Evolutionary conservation across 345 rosid species (phyloP).

Genomic region (Citropsis articulata): DNA sequence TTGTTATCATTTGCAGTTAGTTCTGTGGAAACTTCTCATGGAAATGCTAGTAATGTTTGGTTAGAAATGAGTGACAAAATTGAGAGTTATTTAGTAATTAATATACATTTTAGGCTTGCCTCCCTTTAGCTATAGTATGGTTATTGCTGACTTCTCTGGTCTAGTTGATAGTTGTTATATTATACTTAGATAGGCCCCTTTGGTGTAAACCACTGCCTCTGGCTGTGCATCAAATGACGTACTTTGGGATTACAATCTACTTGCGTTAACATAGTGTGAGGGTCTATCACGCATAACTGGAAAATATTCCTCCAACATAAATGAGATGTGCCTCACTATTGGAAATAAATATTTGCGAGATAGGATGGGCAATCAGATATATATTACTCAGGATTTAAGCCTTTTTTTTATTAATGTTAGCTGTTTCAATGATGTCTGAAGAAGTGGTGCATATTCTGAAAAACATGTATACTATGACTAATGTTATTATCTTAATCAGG

Average conservation of each 20-base stretch:
- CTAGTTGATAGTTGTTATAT: background rate
- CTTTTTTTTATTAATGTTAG: background rate
- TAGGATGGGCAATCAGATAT: no score
- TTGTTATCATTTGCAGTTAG: background rate
- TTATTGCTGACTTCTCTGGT: background rate
- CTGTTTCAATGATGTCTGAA: background rate
- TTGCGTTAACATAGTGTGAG: no score
- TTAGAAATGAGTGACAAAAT: background rate
- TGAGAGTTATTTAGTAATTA: background rate
- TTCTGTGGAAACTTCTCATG: background rate
- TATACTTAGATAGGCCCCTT: background rate
- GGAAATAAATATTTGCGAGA: no score
- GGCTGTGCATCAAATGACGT: background rate
- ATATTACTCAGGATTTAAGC: background rate
- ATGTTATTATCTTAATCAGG: constrained; percentile 40
- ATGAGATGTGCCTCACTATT: no score
- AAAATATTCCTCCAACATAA: no score
- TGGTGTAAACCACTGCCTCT: background rate
- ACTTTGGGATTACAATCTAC: background rate
- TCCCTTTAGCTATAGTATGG: background rate
- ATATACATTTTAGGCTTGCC: background rate
- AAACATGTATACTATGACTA: background rate
- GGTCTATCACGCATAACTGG: no score
- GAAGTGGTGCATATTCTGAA: background rate
- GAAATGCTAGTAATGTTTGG: constrained; percentile 1